Percentiles rank a stretch among this genome's conserved stretches.
These are phyloP conservation scores for Silene latifolia DNA, from an alignment of 148 eudicot species.

Conservation along the genomic window DNA sequence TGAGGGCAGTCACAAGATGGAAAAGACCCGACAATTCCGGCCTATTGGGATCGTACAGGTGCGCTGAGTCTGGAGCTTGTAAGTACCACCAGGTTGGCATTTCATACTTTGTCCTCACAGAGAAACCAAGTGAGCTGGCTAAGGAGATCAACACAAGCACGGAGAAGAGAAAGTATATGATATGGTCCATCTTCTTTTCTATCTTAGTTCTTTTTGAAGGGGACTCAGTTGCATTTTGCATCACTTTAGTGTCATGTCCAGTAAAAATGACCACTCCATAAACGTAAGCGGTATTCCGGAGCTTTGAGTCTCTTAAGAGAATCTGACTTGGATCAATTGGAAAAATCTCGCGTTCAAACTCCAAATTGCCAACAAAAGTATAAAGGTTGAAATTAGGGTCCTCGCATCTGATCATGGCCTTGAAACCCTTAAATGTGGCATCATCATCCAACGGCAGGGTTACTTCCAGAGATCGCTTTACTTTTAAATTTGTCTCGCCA, in stretches of 20 bases:
- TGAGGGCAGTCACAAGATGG: slow-evolving; percentile 85
- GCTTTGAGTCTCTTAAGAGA: slow-evolving; percentile 88
- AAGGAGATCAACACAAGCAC: slow-evolving; percentile 77
- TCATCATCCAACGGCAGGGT: slow-evolving; percentile 71
- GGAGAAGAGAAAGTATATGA: slow-evolving; percentile 74
- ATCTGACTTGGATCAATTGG: slow-evolving; percentile 90
- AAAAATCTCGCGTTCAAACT: slow-evolving; percentile 63
- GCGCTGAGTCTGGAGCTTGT: slow-evolving; percentile 32
- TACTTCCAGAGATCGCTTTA: slow-evolving; percentile 76
- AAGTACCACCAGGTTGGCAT: slow-evolving; percentile 87
- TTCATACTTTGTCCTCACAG: slow-evolving; percentile 42
- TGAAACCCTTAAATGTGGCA: slow-evolving; percentile 50
- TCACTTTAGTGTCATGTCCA: slow-evolving; percentile 89
- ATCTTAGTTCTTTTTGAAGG: slow-evolving; percentile 87
- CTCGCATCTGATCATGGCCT: slow-evolving; percentile 64
- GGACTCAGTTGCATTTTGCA: slow-evolving; percentile 80
- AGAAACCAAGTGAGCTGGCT: slow-evolving; percentile 78
- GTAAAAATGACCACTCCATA: slow-evolving; percentile 90
- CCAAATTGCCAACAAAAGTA: slow-evolving; percentile 87
- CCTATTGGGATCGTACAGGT: slow-evolving; percentile 45
- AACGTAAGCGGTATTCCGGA: slow-evolving; percentile 70
- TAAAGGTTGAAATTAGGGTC: slow-evolving; percentile 87
- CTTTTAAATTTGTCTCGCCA: slow-evolving; percentile 93
- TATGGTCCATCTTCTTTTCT: slow-evolving; percentile 85
- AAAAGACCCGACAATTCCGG: slow-evolving; percentile 52